A percentile compares a stretch with the other conserved stretches of the same genome.
Conservation (phyloP, 805 yeast species). For the Myxozyma monticola region DNA sequence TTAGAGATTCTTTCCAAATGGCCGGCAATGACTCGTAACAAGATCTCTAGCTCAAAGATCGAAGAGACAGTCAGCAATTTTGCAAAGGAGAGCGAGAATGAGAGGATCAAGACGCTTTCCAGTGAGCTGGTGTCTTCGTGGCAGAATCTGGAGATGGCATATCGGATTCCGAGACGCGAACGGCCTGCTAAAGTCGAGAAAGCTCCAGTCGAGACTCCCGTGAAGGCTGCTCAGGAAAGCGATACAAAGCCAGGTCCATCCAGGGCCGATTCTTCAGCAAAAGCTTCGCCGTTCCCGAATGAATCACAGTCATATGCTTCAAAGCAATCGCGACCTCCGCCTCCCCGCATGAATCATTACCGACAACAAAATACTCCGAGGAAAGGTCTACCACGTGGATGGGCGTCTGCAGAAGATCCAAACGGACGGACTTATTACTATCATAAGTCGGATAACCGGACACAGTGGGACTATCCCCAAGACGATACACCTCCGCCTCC, state of each 20-base stretch:
- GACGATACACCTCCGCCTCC: slow-evolving; percentile 38
- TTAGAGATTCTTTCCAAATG: slow-evolving; percentile 60
- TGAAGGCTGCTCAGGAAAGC: neutral
- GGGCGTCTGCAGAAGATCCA: slow-evolving; percentile 60
- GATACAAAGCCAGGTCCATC: neutral
- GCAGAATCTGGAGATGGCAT: slow-evolving; percentile 76
- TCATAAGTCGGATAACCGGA: slow-evolving; percentile 48
- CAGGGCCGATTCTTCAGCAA: neutral
- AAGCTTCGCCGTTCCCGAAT: neutral
- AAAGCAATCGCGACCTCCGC: slow-evolving; percentile 1
- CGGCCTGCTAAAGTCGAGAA: slow-evolving; percentile 27
- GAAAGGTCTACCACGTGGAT: slow-evolving; percentile 48
- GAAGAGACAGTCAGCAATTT: slow-evolving; percentile 60
- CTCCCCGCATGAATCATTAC: slow-evolving; percentile 5
- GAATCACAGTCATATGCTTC: neutral
- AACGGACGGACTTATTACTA: slow-evolving; percentile 54
- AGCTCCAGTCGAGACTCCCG: neutral
- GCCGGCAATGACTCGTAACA: slow-evolving; percentile 75
- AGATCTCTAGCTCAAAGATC: slow-evolving; percentile 70
- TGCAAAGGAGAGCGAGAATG: slow-evolving; percentile 34
- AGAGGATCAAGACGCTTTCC: slow-evolving; percentile 43
- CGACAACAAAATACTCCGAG: slow-evolving; percentile 38
- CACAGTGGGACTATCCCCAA: slow-evolving; percentile 64
- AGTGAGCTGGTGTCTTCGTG: slow-evolving; percentile 59
- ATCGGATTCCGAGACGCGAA: slow-evolving; percentile 70